Base-by-base conservation (phyloP, 2,329 filamentous ascomycete genomes). In the Helicocarpus griseus region DNA sequence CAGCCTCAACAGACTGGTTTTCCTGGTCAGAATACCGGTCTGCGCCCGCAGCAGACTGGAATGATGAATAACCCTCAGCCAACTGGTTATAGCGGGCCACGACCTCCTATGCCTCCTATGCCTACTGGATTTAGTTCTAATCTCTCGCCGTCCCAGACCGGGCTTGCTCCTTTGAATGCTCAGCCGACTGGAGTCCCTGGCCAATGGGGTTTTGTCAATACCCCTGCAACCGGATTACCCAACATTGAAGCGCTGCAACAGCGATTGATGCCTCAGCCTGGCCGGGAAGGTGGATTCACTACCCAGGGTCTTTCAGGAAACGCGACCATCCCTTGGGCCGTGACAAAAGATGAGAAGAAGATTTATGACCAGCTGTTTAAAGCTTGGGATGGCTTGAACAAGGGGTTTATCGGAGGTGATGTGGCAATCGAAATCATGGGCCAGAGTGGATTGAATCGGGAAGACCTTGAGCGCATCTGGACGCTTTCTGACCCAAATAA, bases 121-220 rank as follows among this genome's bases (percentile, higher is more conserved):
- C 91, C 90, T 1, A 86, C 86, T 1, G 77, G 78, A 2, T 80
- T 87, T 77, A 82, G 80, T 71, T 78, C 66, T 69, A 79, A 63
- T 57, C 71, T 82, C 44, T 78, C 76, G 21, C 82, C 81, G 46
- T 77, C 68, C 40, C 78, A 78, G 60, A 86, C 86, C 41, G 86
- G 86, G n/a, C 83, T 43, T 69, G 69, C 77, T 46, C 77, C 80
- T 2, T 69, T 98, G 56, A 91, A 94, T 61, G 83, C 89, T n/a
- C 93, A 98, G 65, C 93, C 93, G 4, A 98, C 93, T 2, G 93
- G 93, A 9, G 76, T 82, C 33, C 91, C 93, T 5, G 93, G 93
- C 13, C 93, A 97, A 66, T 98, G 93, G 93, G 93, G 93, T n/a
- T 81, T 97, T 50, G 93, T 97, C 29, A 98, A 98, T 68, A 87